Conservation (phyloP, 2,329 filamentous ascomycete species). For the Cryoendolithus antarcticus region DNA sequence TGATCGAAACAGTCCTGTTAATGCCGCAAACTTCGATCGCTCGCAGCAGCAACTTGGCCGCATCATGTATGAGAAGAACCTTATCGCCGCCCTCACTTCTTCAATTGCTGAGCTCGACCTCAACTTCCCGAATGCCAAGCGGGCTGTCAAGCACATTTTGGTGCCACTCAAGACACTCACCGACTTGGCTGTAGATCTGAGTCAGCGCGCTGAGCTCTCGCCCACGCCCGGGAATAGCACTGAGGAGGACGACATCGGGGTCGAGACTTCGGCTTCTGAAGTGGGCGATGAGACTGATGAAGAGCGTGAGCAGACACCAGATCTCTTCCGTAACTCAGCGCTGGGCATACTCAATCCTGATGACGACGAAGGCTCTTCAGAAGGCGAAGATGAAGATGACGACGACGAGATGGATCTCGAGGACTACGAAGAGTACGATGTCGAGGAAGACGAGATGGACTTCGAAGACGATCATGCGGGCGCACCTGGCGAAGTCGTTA, state of each 20-base stretch:
- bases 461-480: slow-evolving; percentile 76
- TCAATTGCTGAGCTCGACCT: slow-evolving; percentile 94
- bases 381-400: slow-evolving; percentile 40
- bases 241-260: slow-evolving; percentile 78
- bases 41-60: slow-evolving; percentile 78
- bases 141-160: slow-evolving; percentile 91
- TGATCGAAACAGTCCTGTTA: slow-evolving; percentile 27
- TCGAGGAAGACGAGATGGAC: slow-evolving; percentile 82
- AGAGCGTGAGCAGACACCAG: slow-evolving; percentile 78
- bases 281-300: slow-evolving; percentile 31
- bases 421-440: slow-evolving; percentile 77
- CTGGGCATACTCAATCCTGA: slow-evolving; percentile 85
- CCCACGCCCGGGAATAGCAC: slow-evolving; percentile 44
- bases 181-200: slow-evolving; percentile 73
- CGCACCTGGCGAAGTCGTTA: slow-evolving; percentile 76
- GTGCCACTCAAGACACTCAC: slow-evolving; percentile 80
- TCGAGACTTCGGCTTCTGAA: slow-evolving; percentile 79
- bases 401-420: slow-evolving; percentile 55
- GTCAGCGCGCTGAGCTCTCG: slow-evolving; percentile 65
- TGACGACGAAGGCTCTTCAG: slow-evolving; percentile 47
- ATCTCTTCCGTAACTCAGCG: slow-evolving; percentile 91
- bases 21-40: slow-evolving; percentile 5
- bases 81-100: slow-evolving; percentile 73
- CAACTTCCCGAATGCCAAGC: slow-evolving; percentile 84
- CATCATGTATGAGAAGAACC: slow-evolving; percentile 98